Evolutionary conservation across 768 basidiomycete genomes (phyloP), one percentile per base, ranked within the genome.

Genomic region (Ephemerocybe angulata): DNA sequence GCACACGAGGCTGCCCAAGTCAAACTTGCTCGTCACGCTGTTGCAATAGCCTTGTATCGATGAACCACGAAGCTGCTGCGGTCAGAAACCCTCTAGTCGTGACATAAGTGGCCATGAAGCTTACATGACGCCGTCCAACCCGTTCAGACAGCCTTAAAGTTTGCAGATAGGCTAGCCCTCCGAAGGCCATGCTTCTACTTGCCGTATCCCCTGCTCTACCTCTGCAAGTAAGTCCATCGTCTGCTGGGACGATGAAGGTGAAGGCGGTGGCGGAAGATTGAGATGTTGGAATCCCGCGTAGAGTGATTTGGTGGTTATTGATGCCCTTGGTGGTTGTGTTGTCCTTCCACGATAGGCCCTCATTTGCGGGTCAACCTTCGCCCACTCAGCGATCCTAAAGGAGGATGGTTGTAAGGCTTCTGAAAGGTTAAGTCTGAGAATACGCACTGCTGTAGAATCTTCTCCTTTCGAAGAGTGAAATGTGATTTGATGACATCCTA

Each of bases 401-500:
- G 19, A 40, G 29, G 25, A 37, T 37, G 24, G 37, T 15, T n/a
- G 42, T 15, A 17, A 8, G 33, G 8, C 33, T 35, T 35, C 33
- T 17, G 8, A 8, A 8, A 35, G 17, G 33, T 35, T 35, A n/a
- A 37, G 1, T 25, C 49, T 50, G 22, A 33, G 41, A 49, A 48
- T 27, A 22, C 63, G 74, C 58, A 80, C 79, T 72, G 70, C 53
- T 72, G 60, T 27, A 72, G 73, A 55, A 80, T 78, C 53, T 67
- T 70, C 30, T 70, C 64, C 40, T 71, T 62, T 52, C 70, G 70
- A 50, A 76, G 72, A 41, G 62, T 68, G 58, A 81, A 81, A 59
- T 82, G 80, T 13, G 76, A 75, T 30, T 60, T 66, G 58, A 82
- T 80, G 55, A 81, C 74, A 52, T 81, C 79, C 80, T 81, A 51